These are phyloP conservation scores for Pseudisothecium myosuroides DNA, from an alignment of 225 moss, liverwort and hornwort genomes.

Conservation along the genomic window DNA sequence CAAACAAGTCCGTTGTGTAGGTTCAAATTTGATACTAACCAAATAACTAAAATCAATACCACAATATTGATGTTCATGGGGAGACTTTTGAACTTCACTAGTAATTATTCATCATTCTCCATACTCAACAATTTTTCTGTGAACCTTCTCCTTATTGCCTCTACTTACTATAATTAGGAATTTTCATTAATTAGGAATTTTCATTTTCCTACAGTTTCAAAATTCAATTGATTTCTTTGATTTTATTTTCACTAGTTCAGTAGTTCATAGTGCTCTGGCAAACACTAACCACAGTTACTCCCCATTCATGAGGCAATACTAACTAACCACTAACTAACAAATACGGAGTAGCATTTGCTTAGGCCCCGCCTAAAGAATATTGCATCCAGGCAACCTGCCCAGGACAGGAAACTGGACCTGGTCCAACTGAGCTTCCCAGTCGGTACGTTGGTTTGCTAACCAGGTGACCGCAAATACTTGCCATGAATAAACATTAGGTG, in stretches of 20 bases:
- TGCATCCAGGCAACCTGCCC: too few species aligned
- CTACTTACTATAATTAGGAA: background rate
- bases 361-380: too few species aligned
- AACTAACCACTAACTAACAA: background rate
- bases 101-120: background rate
- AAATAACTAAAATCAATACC: too few species aligned
- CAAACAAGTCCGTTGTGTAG: too few species aligned
- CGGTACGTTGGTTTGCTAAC: background rate
- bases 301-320: background rate
- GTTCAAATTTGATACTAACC: too few species aligned
- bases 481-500: background rate
- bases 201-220: background rate
- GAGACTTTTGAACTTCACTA: background rate
- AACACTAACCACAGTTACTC: background rate
- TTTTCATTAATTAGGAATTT: too few species aligned
- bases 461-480: too few species aligned
- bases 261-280: too few species aligned
- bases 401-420: background rate
- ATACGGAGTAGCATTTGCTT: background rate
- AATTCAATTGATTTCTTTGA: background rate
- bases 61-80: too few species aligned
- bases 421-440: background rate
- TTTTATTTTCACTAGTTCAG: background rate
- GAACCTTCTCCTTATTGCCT: background rate
- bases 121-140: background rate